These are phyloP conservation scores for Vigna nakashimae DNA, from an alignment of 306 rosid genomes.

Conservation along the genomic window DNA sequence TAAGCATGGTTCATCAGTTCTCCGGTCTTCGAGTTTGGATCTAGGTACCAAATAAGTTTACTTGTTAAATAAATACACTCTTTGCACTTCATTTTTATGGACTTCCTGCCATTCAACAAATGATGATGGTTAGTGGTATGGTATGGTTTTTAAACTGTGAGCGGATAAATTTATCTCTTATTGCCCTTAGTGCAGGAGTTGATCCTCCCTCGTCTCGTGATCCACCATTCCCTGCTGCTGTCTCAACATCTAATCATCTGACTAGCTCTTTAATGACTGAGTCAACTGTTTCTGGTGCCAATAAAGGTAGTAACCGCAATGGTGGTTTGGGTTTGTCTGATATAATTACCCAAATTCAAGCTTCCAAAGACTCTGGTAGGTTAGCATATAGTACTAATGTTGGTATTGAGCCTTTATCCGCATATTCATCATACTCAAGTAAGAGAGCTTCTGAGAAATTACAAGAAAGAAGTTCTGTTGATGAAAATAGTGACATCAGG, in stretches of 20 bases:
- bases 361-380: conserved; percentile 85
- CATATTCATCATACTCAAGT: conserved; percentile 65
- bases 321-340: conserved; percentile 91
- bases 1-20: conserved; percentile 67
- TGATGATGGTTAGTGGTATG: conserved; percentile 18
- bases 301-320: conserved; percentile 75
- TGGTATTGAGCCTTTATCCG: conserved; percentile 60
- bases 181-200: conserved; percentile 99
- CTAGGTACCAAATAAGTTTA: conserved; percentile 80
- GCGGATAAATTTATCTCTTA: conserved; percentile 80
- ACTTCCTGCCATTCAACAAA: conserved; percentile 33
- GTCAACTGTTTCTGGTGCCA: conserved; percentile 64
- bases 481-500: conserved; percentile 66
- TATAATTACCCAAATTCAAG: conserved; percentile 94
- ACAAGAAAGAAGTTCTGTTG: conserved; percentile 70
- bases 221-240: conserved; percentile 97
- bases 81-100: conserved; percentile 34
- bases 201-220: conserved; percentile 99
- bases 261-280: conserved; percentile 64
- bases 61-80: conserved; percentile 30
- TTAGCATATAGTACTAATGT: conserved; percentile 59
- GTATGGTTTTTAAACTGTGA: conserved; percentile 51
- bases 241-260: conserved; percentile 76
- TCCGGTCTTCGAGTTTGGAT: conserved; percentile 94
- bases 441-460: conserved; percentile 69